These are phyloP conservation scores for Phytophthora agathidicida DNA, from an alignment of 352 stramenopile genomes.

Conservation along the genomic window DNA sequence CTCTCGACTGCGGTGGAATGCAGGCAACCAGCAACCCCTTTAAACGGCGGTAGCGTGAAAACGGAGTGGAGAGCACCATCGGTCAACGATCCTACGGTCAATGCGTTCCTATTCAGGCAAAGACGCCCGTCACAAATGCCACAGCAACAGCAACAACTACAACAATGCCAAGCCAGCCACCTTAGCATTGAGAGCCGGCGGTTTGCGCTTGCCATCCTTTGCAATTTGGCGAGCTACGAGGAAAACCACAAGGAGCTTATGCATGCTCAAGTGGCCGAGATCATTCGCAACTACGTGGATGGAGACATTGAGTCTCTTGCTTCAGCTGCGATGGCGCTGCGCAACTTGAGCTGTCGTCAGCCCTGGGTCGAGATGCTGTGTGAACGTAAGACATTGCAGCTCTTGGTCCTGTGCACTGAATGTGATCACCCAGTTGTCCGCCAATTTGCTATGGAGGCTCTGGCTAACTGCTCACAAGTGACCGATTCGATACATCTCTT, in stretches of 20 bases:
- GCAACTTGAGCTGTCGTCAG: conserved; percentile 75
- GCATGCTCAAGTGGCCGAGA: conserved; percentile 66
- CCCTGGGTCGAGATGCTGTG: conserved; percentile 85
- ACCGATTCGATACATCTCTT: conserved; percentile 79
- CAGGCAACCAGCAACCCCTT: conserved; percentile 15
- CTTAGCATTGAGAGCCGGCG: conserved; percentile 55
- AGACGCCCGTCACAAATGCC: neutral
- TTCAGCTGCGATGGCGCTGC: conserved; percentile 73
- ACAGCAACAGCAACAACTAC: conserved; percentile 4
- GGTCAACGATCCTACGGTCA: conserved; percentile 3
- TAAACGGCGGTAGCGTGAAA: neutral
- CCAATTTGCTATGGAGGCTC: conserved; percentile 68
- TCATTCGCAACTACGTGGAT: conserved; percentile 78
- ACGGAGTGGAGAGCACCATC: neutral
- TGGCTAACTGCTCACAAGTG: conserved; percentile 82
- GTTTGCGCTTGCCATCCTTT: conserved; percentile 72
- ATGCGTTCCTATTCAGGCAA: conserved; percentile 23
- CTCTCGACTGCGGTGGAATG: conserved; percentile 53
- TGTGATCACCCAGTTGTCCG: conserved; percentile 54
- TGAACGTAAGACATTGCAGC: conserved; percentile 66
- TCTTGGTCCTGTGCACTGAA: conserved; percentile 66
- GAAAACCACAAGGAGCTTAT: conserved; percentile 87
- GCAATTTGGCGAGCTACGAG: conserved; percentile 77
- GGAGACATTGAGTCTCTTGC: conserved; percentile 69
- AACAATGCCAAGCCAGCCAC: conserved; percentile 11